A percentile compares a stretch with the other conserved stretches of the same genome.
These are phyloP conservation scores for Chaetoceros muelleri DNA, from an alignment of 108 stramenopile species.

Conservation along the genomic window DNA sequence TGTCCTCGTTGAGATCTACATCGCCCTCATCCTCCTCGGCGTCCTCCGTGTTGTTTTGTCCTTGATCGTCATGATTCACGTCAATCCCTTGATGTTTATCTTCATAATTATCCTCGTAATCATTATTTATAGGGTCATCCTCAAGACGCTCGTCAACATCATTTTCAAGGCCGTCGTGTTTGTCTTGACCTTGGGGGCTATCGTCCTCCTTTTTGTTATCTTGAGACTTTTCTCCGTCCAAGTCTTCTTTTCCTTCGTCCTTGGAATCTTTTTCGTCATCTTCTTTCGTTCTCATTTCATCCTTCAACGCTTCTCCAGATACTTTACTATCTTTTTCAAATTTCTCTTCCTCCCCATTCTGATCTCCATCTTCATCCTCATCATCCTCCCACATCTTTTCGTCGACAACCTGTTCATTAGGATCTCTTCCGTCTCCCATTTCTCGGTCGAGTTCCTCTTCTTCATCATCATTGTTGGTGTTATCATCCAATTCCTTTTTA, in stretches of 20 bases:
- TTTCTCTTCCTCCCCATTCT: constrained; percentile 78
- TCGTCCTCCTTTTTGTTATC: constrained; percentile 37
- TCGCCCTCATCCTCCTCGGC: constrained; percentile 35
- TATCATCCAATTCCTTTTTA: constrained; percentile 53
- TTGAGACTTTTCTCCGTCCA: constrained; percentile 24
- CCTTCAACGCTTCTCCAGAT: constrained; percentile 72
- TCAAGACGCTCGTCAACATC: constrained; percentile 22
- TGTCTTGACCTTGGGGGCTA: constrained; percentile 27
- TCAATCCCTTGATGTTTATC: constrained; percentile 59
- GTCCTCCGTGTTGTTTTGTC: constrained; percentile 23
- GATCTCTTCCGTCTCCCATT: constrained; percentile 90
- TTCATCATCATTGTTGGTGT: constrained; percentile 69
- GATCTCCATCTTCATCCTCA: constrained; percentile 87
- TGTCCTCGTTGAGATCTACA: constrained; percentile 36
- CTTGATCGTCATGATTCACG: constrained; percentile 38
- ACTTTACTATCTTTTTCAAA: constrained; percentile 87
- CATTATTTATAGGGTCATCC: constrained; percentile 50
- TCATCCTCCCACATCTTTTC: constrained; percentile 95
- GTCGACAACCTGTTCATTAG: constrained; percentile 91
- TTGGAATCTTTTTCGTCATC: constrained; percentile 52
- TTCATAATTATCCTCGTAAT: constrained; percentile 68
- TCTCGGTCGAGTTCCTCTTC: constrained; percentile 95
- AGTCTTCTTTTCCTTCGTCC: constrained; percentile 22
- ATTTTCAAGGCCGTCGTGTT: constrained; percentile 19
- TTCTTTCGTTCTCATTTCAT: constrained; percentile 91